Percentiles rank a stretch among this genome's conserved stretches.
phyloP scores from a whole-genome alignment of 83 land plant genomes.

The Larix sibirica region DNA sequence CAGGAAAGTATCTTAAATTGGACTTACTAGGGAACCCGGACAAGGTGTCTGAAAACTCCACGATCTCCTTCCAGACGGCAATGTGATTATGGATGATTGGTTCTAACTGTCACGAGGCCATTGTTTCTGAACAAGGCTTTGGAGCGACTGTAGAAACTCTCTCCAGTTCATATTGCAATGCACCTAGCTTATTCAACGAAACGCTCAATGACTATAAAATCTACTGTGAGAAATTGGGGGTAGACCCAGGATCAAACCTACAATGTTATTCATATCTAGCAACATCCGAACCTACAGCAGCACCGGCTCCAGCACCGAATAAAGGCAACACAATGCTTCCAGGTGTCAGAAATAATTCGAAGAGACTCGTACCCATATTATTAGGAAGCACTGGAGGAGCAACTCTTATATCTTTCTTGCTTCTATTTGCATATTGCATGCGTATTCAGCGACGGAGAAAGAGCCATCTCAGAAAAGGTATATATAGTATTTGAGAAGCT shows the following conservation, averaged over 20 bases:
- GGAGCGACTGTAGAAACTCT: background rate
- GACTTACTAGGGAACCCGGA: slow-evolving; percentile 25
- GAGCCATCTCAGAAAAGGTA: too few relatives aligned
- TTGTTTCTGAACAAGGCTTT: background rate
- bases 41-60: slow-evolving; percentile 11
- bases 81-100: background rate
- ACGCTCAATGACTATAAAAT: background rate
- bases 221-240: background rate
- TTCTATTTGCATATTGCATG: background rate
- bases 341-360: background rate
- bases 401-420: background rate
- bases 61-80: slow-evolving; percentile 11
- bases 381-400: background rate
- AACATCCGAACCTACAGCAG: too few relatives aligned
- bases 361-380: background rate
- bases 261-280: background rate
- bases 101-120: background rate
- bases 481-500: too few relatives aligned
- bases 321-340: too few relatives aligned
- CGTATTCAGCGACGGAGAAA: too few relatives aligned
- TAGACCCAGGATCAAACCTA: background rate
- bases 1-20: slow-evolving; percentile 17
- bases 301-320: too few relatives aligned
- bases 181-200: too few relatives aligned
- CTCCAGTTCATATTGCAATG: background rate